Conservation (phyloP, 176 grass and related monocot genomes). For the Aegilops speltoides region DNA sequence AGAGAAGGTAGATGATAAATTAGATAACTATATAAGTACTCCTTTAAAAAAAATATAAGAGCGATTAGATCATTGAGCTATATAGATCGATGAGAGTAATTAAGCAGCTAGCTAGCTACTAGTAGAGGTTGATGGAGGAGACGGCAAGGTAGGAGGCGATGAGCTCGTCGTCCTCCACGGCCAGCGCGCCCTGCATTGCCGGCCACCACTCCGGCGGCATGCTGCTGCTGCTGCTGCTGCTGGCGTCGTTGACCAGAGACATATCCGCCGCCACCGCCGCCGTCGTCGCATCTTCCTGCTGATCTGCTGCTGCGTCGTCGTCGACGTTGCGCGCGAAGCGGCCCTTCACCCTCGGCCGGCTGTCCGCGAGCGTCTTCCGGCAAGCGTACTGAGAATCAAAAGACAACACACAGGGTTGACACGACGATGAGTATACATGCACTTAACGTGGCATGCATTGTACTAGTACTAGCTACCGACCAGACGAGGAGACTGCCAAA, state of each 20-base stretch:
- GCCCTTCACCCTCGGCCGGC: slow-evolving; percentile 73
- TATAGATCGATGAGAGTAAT: neutral
- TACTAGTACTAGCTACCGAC: neutral
- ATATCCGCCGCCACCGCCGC: neutral
- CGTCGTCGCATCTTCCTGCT: slow-evolving; percentile 15
- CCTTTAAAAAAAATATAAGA: too few species aligned
- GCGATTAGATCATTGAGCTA: too few species aligned
- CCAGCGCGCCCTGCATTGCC: slow-evolving; percentile 45
- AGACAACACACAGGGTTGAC: neutral
- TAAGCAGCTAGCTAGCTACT: neutral
- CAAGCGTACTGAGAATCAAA: slow-evolving; percentile 55
- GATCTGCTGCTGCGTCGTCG: slow-evolving; percentile 22
- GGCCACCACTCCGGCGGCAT: slow-evolving; percentile 53
- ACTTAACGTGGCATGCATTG: neutral
- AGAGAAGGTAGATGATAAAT: neutral
- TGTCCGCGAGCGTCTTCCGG: slow-evolving; percentile 89
- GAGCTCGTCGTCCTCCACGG: slow-evolving; percentile 37
- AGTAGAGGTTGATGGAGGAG: slow-evolving; percentile 41
- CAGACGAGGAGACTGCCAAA: too few species aligned
- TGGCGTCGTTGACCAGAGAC: neutral
- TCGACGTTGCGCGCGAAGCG: slow-evolving; percentile 67
- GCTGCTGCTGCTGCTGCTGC: neutral
- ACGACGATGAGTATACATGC: neutral
- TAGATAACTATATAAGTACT: neutral
- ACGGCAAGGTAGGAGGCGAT: slow-evolving; percentile 44